Base-by-base conservation (phyloP, 2,329 filamentous ascomycete species). In the Bipolaris sorokiniana region DNA sequence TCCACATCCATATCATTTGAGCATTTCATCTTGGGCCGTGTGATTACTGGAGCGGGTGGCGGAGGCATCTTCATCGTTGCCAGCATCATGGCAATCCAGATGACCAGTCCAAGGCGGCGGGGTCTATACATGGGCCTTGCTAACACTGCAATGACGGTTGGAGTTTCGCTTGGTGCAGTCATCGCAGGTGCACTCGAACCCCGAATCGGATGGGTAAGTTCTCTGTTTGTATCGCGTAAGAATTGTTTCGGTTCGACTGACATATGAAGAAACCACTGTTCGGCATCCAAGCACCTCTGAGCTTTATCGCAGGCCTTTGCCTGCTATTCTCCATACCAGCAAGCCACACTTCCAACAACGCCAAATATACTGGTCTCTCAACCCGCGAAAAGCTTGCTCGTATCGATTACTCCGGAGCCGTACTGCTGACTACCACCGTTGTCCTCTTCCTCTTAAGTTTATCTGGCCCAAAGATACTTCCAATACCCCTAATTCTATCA, bases 341-440 rank as follows among this genome's bases (percentile, higher is more conserved):
- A 64, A 78, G 56, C 53, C 70, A 71, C 33, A 64, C 64, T 9
- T 64, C 65, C 51, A 77, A 77, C 48, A 70, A 73, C n/a, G 77
- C 78, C 60, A 69, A 72, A 2, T 56, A 72, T 62, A 51, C 62
- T 52, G 58, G 76, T 44, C 59, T 77, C 45, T 78, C 81, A 36
- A 65, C 82, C 36, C 56, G 74, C 48, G 69, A 82, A 28, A 90
- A 88, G 66, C 78, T 94, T 10, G 82, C 81, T 3, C 79, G 81
- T 1, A 86, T 96, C 53, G 92, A 96, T 75, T 95, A 94, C 65
- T 79, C 87, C 0, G 91, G 91, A 3, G 89, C 90, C 6, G 36
- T 85, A 1, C 79, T 87, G 16, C 61, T 76, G 31, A 72, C 70
- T 11, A 52, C 59, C 3, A 84, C 89, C 2, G 87, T 94, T 15